Percentiles rank a stretch among this genome's conserved stretches.
phyloP scores from a whole-genome alignment of 2,329 filamentous ascomycete genomes.

The Trichoderma gracile region DNA sequence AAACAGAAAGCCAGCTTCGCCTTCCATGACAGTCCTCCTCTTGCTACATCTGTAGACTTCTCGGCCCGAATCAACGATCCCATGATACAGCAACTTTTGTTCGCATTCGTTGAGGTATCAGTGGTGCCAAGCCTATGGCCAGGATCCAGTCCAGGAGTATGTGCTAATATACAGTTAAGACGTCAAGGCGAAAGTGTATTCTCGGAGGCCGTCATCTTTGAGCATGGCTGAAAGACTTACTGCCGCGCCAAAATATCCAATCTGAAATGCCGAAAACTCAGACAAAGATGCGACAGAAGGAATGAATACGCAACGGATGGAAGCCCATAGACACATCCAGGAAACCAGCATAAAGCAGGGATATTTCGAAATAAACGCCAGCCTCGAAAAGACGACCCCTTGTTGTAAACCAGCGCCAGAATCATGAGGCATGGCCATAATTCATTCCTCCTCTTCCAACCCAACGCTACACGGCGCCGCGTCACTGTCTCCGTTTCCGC shows the following conservation, averaged over 20 bases:
- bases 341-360: not conserved
- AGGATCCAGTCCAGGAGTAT: not conserved
- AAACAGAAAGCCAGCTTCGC: not conserved
- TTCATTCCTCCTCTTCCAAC: not conserved
- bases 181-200: not conserved
- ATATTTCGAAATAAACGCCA: slow-evolving; percentile 19
- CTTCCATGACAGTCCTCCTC: not conserved
- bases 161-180: not conserved
- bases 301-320: not conserved
- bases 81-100: slow-evolving; percentile 1
- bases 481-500: slow-evolving; percentile 58
- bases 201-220: not conserved
- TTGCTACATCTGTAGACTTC: not conserved
- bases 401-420: slow-evolving; percentile 19
- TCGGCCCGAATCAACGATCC: not conserved
- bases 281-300: not conserved
- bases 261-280: slow-evolving; percentile 7
- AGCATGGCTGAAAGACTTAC: not conserved
- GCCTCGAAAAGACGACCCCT: not conserved
- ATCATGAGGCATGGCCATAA: slow-evolving; percentile 15
- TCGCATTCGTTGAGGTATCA: not conserved
- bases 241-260: slow-evolving; percentile 12
- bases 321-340: not conserved
- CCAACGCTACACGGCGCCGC: not conserved
- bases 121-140: not conserved